A percentile compares a stretch with the other conserved stretches of the same genome.
Conservation (phyloP, 2,329 filamentous ascomycete genomes). For the Penicillium sp. region DNA sequence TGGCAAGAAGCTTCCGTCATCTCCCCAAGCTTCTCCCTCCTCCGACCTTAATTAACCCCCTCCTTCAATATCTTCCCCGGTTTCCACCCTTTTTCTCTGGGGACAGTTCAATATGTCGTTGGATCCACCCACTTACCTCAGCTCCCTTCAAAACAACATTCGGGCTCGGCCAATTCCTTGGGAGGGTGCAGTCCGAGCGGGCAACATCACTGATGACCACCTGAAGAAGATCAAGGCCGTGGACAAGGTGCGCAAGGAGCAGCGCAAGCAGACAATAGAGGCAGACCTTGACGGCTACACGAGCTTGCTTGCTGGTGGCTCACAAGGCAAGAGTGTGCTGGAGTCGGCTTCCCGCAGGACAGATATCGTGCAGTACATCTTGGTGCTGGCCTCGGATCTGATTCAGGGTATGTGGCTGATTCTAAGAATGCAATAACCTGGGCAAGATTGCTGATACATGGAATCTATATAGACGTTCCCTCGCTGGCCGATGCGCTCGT, state of each 20-base stretch:
- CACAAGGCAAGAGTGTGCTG: conserved; percentile 70
- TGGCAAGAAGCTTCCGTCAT: conserved; percentile 28
- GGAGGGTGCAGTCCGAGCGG: conserved; percentile 92
- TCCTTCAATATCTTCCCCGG: conserved; percentile 4
- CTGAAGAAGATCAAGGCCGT: conserved; percentile 94
- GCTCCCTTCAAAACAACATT: conserved; percentile 94
- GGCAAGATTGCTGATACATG: neutral
- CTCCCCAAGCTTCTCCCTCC: conserved; percentile 20
- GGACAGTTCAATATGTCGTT: conserved; percentile 67
- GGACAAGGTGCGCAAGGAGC: conserved; percentile 92
- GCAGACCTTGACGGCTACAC: conserved; percentile 77
- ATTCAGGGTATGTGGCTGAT: conserved; percentile 66
- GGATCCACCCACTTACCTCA: conserved; percentile 84
- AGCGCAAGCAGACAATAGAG: conserved; percentile 80
- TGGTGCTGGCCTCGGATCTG: conserved; percentile 84
- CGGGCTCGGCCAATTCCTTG: conserved; percentile 93
- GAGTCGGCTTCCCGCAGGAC: conserved; percentile 81
- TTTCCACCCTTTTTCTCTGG: conserved; percentile 7
- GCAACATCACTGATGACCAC: conserved; percentile 91
- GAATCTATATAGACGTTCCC: conserved; percentile 66
- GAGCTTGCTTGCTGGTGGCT: conserved; percentile 72
- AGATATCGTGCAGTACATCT: conserved; percentile 92
- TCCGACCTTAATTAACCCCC: conserved; percentile 10
- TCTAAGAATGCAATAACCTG: neutral
- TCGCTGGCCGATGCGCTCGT: conserved; percentile 74